Evolutionary conservation across 441 rosid species (phyloP).

Genomic region (Brassica balearica): DNA sequence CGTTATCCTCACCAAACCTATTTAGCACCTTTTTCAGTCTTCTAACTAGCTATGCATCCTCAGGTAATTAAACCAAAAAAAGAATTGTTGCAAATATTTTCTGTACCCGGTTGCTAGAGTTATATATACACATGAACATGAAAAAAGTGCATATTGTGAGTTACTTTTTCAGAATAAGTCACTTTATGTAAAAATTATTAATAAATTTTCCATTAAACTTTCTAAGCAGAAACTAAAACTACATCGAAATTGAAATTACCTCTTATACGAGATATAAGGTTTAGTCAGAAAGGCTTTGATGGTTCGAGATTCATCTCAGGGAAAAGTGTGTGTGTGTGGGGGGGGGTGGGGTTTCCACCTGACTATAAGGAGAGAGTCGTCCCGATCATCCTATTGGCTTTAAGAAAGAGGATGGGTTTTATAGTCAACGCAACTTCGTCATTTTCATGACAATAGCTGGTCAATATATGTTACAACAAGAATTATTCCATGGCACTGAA

Average conservation of each 20-base stretch:
- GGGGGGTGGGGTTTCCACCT: background rate
- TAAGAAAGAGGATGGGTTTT: background rate
- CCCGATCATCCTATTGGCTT: background rate
- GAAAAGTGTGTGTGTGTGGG: background rate
- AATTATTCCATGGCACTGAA: background rate
- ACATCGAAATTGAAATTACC: background rate
- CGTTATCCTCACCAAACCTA: constrained; percentile 40
- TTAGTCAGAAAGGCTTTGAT: background rate
- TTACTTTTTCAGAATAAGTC: background rate
- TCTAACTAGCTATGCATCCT: constrained; percentile 6
- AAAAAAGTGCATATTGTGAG: background rate
- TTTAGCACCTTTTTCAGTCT: constrained; percentile 12
- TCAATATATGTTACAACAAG: background rate
- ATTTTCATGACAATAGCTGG: background rate
- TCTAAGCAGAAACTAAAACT: background rate
- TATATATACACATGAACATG: background rate
- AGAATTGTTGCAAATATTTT: background rate
- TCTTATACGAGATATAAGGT: background rate
- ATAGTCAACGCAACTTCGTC: background rate
- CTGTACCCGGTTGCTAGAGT: constrained; percentile 3
- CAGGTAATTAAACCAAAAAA: background rate
- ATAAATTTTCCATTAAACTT: background rate
- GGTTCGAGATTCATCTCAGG: background rate
- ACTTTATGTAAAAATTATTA: background rate
- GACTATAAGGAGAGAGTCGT: background rate